Evolutionary conservation across 371 early-diverging fungal species (phyloP).

Genomic region (Mucor lusitanicus): DNA sequence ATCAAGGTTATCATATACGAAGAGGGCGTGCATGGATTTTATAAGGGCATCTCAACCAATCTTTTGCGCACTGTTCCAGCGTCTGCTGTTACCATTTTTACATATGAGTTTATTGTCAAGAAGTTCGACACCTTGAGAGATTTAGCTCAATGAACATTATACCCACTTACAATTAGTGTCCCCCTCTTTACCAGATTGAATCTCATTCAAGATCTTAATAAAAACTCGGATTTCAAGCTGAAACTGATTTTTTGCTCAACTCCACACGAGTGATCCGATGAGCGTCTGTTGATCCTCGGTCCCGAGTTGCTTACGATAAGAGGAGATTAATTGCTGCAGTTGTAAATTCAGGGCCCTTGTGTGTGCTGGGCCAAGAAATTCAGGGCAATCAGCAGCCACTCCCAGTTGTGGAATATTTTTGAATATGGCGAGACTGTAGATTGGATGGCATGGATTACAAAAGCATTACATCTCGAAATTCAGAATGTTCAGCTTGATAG

Average conservation of each 20-base stretch:
- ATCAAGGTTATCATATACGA: constrained; percentile 69
- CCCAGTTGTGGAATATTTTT: no score
- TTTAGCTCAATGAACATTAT: not conserved
- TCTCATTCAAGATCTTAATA: not conserved
- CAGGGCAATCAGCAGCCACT: not conserved
- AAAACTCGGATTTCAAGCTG: not conserved
- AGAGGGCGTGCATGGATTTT: constrained; percentile 83
- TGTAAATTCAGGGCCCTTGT: not conserved
- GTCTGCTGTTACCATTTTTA: constrained; percentile 83
- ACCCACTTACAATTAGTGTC: not conserved
- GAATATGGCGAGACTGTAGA: not conserved
- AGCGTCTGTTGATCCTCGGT: no score
- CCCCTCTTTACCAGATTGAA: not conserved
- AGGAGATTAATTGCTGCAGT: not conserved
- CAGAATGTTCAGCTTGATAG: no score
- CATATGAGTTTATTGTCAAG: constrained; percentile 70
- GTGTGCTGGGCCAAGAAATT: no score
- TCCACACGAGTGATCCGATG: not conserved
- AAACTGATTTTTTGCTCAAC: not conserved
- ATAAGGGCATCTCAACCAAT: constrained; percentile 87
- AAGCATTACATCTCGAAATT: not conserved
- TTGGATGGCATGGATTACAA: not conserved
- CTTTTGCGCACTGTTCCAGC: constrained; percentile 89
- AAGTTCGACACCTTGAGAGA: constrained; percentile 36
- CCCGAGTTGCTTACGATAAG: not conserved